Evolutionary conservation across 202 grass and related monocot species (phyloP).

Genomic region (Carex arenaria): DNA sequence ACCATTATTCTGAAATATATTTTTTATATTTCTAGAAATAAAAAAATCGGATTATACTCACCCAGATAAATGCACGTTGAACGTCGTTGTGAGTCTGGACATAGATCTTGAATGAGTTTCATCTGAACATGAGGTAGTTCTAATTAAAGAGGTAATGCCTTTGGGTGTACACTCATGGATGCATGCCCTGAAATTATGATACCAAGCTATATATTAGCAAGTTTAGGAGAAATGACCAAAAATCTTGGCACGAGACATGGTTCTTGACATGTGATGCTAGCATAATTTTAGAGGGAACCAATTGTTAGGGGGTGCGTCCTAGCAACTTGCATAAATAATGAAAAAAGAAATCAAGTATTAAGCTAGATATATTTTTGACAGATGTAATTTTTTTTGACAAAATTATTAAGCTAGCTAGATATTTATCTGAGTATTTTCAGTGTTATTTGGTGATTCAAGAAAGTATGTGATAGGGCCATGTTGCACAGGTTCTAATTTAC

Average conservation of each 20-base stretch:
- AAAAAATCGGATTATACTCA: neutral
- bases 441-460: no score
- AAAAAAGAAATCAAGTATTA: neutral
- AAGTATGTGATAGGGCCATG: no score
- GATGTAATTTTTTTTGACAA: no score
- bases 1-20: no score
- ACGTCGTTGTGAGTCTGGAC: neutral
- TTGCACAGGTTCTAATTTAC: no score
- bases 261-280: neutral
- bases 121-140: neutral
- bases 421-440: no score
- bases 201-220: neutral
- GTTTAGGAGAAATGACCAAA: neutral
- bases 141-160: slow-evolving; percentile 11
- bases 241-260: slow-evolving; percentile 14
- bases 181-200: slow-evolving; percentile 8
- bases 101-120: neutral
- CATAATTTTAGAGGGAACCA: neutral
- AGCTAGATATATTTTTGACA: no score
- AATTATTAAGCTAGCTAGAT: no score
- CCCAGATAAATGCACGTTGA: neutral
- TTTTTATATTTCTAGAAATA: no score
- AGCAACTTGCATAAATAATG: neutral
- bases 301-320: neutral
- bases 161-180: neutral